Evolutionary conservation across 495 filamentous ascomycete genomes (phyloP), one percentile per base, ranked within the genome.

Genomic region (Talaromyces trachyspermus): DNA sequence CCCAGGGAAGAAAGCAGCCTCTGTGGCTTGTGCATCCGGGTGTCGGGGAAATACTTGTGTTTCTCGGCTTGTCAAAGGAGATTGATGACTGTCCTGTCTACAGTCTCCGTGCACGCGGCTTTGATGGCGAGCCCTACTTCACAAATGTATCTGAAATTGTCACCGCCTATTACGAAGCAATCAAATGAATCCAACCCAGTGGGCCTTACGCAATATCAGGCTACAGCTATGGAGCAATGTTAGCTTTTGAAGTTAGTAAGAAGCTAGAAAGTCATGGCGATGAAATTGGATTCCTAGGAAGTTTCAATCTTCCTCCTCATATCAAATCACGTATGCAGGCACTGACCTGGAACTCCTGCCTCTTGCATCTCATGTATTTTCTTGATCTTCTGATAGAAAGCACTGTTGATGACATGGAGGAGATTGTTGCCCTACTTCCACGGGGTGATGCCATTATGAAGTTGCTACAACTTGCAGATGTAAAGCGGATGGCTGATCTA

Each of bases 161-260:
- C 24, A 42, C 43, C 1, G 69, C 62, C 0, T 83, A 80, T 54
- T 49, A 58, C 25, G 27, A 25, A 1, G 66, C 68, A 4, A 68
- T 83, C 49, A 69, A 68, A 23, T 10, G 36, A 20, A 42, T 48
- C 4, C 77, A 81, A 53, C 76, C 77, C 1, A 15, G 56, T 0
- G 78, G 79, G 3, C 77, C 78, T 0, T 81, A 83, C 50, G 71
- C 74, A 4, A 47, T 83, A 2, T 71, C 74, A 1, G 78, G 79
- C 3, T 83, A 80, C 54, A 71, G 59, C 1, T 79, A 67, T 50
- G 79, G 78, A 6, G 48, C 52, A 0, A 75, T 78, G 63, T 37
- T 79, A 4, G 72, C 76, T 2, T 83, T 79, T 30, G 79, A 81
- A 49, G 51, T 73, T 4, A 54, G 64, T 18, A 81, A 81, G 54